Evolutionary conservation across 768 basidiomycete species (phyloP), one percentile per base, ranked within the genome.

Genomic region (Krasilnikovozyma curviuscula): DNA sequence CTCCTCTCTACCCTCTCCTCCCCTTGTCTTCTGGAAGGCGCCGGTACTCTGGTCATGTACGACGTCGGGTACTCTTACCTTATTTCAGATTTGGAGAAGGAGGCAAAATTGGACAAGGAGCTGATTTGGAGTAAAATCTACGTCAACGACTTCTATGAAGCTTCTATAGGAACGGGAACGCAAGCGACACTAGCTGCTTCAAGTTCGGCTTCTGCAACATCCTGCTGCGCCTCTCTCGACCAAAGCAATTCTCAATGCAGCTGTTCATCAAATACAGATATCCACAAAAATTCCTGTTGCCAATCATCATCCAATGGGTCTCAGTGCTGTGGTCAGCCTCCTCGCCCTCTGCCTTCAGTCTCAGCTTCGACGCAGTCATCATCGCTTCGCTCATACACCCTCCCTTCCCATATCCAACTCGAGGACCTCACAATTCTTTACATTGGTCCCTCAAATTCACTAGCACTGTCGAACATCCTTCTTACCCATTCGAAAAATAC

Each of bases 401-500:
- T 65, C 5, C 63, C 66, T 0, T 13, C 39, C 1, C 62, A 57
- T 5, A 14, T 62, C 29, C 46, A 40, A 12, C 56, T 63, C 37
- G 44, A 46, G 58, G 64, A 70, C 31, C 66, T 61, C 49, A 57
- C 62, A 1, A 64, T 77, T 19, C 59, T 76, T 39, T 79, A 77
- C 57, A 69, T 97, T 34, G 91, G 91, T 1, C 44, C 35, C 5
- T 71, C 71, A 19, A 83, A 93, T 62, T 78, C 76, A 52, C 72
- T 89, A 3, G 72, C 72, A 1, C 66, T 95, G 33, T 80, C 81
- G 8, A 95, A 95, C 57, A 62, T 95, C 7, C 70, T 93, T 34
- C 78, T 95, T 68, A 86, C 79, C 0, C 76, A 93, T 60, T 71
- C 79, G 3, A 65, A 68, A 0, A 75, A 70, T 47, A 66, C 72